Base-by-base conservation (phyloP, 2,329 filamentous ascomycete species). In the Exophiala calicioides region DNA sequence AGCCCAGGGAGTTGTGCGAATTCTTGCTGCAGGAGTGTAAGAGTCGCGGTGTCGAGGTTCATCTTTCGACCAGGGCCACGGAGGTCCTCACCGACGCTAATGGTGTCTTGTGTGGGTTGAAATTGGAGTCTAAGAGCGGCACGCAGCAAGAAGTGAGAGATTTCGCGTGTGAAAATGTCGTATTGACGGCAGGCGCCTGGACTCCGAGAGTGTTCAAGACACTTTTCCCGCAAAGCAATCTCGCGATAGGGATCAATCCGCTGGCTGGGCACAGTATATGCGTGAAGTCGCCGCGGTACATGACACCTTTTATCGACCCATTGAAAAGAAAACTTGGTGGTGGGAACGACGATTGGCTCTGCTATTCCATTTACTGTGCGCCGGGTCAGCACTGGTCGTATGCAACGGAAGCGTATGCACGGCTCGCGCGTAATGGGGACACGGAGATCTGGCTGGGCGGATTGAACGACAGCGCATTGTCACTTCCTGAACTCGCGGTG, bases 241-340 rank as follows among this genome's bases (percentile, higher is more conserved):
- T 75, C 1, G 63, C 69, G 8, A 67, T 90, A 16, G 79, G 81
- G 0, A 71, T 89, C 31, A 69, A 71, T 3, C 74, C 79, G 13
- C 69, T 90, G 4, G 84, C 85, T 0, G 88, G 87, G 0, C 82
- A 90, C 65, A 88, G 84, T 13, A 67, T 91, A 6, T 77, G 90
- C 2, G 66, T 90, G 3, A 77, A 71, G 47, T 81, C 79, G 4
- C 80, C 83, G 1, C 70, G 74, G 65, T 71, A 49, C 51, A 66
- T 58, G 2, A 37, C 57, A 9, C 55, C 60, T 4, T 59, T 54
- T 33, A 47, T 52, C 31, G 42, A 55, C 24, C 3, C 37, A 6
- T 13, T 39, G 9, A 44, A 46, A 31, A 26, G 40, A 12, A 12
- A 44, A 3, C 38, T 47, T 6, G 65, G 68, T 39, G 52, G 42